Evolutionary conservation across 768 basidiomycete genomes (phyloP), one percentile per base, ranked within the genome.

Genomic region (Rhodosporidiobolus sp.): DNA sequence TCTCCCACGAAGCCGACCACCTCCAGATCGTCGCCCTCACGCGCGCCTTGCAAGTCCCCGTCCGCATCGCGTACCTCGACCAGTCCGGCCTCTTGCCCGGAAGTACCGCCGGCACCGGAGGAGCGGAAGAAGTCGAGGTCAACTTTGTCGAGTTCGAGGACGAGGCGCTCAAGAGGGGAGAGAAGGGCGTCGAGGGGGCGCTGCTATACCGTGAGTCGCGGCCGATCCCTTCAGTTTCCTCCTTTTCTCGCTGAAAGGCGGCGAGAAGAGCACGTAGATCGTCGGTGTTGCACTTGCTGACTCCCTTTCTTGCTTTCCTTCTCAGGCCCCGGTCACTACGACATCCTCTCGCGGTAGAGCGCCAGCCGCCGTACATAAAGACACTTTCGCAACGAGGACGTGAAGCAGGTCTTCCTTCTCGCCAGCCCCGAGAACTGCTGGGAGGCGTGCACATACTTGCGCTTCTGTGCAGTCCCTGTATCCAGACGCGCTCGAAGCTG

Each of bases 61-160:
- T 94, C 62, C 84, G 86, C 65, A 85, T 94, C 49, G 90, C 91
- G 2, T 93, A 92, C 80, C 85, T 96, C 35, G 91, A 92, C 80
- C 88, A 90, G 43, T 78, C 77, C n/a, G 79, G 78, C 49, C 52
- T 78, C 49, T 50, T 50, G 22, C 34, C 34, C 9, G 45, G 46
- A 3, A 34, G 35, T 9, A 32, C 10, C n/a, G 48, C 24, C 22
- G 53, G 34, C 5, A 17, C 16, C 8, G 45, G 48, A 52, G 73
- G 53, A 16, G 65, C 61, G 28, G 78, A 75, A 30, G 74, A 82
- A 12, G 87, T 84, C 34, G 80, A 82, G 30, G 88, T 91, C 57
- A 86, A 87, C 77, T 90, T 91, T 80, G 86, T 89, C 59, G 82
- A 86, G 68, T 87, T 92, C 70, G 83, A 87, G 34, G 83, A 86